Evolutionary conservation across 305 asterid genomes (phyloP), one percentile per base, ranked within the genome.

Genomic region (Caryopteris hybrid): DNA sequence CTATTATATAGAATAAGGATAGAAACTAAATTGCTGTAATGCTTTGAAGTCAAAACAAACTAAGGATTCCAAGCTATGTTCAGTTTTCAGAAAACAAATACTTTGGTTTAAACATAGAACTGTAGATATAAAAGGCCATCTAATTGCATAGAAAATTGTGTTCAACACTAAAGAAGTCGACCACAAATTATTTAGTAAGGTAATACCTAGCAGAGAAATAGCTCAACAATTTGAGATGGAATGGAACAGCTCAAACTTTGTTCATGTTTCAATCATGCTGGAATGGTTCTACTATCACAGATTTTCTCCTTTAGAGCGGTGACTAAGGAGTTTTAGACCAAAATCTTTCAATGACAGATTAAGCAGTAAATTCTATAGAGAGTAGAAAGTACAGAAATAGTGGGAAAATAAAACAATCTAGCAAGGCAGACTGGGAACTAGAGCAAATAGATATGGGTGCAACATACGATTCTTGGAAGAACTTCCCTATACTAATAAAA

Each of bases 241-340:
- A 48, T 27, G 50, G 33, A 75, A 64, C 43, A 27, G 46, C 14
- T 27, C 10, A 64, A 13, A 75, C 59, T 55, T 69, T 50, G 10
- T 68, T 54, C 63, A 48, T 20, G 31, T 42, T 60, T 38, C 43
- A 69, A 58, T 47, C 52, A 41, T 42, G 43, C 58, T n/a, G 23
- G 68, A 63, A 27, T 38, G 13, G 47, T 64, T 39, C 61, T 54
- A 29, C 20, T 38, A 33, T 60, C 41, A 11, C 33, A 39, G 29
- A 54, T 55, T 67, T 46, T n/a, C 54, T 63, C 29, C 55, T 62
- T 42, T 23, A 42, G 29, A 52, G 13, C 23, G 46, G 23, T 31
- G 16, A 39, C 25, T 55, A 50, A 51, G 59, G 69, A 59, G 68
- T 58, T 47, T 56, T 23, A 51, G 25, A 61, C 60, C 65, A 73